Base-by-base conservation (phyloP, 805 yeast species). In the Citeromyces matritensis region DNA sequence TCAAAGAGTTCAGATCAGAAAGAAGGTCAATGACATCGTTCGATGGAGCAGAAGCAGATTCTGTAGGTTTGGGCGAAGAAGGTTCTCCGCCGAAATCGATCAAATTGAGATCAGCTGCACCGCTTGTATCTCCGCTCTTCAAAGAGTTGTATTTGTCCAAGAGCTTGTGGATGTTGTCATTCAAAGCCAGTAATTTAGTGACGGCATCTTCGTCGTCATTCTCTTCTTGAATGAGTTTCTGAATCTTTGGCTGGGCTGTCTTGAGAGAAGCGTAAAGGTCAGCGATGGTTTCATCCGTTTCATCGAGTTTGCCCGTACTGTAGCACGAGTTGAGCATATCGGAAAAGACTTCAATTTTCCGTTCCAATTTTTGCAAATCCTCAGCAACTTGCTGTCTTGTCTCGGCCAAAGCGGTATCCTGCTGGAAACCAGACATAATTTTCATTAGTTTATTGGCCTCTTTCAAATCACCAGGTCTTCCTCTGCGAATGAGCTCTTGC, bases 391-490 rank as follows among this genome's bases (percentile, higher is more conserved):
- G 73, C 35, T 80, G 82, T 46, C 73, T 74, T 40, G 84, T 80
- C 43, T 76, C 81, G 33, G 72, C 70, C 37, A 67, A 59, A 12
- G 67, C 59, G 37, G 74, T 71, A 49, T 85, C 95, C 45, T 81
- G 84, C 51, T 81, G 81, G 61, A 84, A 91, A 5, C 99, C 99
- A 4, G 97, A 94, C 95, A 91, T 85, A 42, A 91, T 73, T 51
- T 88, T 85, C 98, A 91, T 91, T 53, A 91, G 66, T 43, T 81
- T 83, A 54, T 91, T 91, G 28, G 99, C 99, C 54, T 91, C 98
- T 44, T 78, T 82, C 47, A 91, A 68, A 56, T 91, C 99, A 39
- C 77, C 81, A 5, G 98, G 97, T 51, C 82, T 79, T 27, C 97
- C 98, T 44, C 96, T 69, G 56, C 97, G 75, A 39, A 91, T 81